Conservation (phyloP, 2,329 filamentous ascomycete species). For the Macrophomina pseudophaseolina region DNA sequence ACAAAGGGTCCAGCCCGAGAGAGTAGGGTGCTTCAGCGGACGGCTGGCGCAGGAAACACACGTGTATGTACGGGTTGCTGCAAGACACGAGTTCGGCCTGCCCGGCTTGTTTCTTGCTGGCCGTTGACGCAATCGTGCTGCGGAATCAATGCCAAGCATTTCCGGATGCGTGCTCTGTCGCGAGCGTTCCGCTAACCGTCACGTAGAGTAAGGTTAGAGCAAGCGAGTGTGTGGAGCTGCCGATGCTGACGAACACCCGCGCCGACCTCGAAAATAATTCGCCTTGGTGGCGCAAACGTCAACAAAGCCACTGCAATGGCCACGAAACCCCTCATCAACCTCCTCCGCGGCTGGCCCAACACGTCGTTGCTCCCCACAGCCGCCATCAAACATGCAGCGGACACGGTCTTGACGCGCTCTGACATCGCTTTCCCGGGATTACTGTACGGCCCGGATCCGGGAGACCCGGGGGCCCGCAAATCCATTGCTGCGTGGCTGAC, state of each 20-base stretch:
- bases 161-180: not conserved
- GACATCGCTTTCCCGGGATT: slow-evolving; percentile 67
- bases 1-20: not conserved
- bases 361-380: slow-evolving; percentile 67
- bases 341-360: slow-evolving; percentile 72
- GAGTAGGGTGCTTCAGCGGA: not conserved
- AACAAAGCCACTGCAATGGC: slow-evolving; percentile 8
- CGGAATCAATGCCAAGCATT: not conserved
- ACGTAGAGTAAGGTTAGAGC: not conserved
- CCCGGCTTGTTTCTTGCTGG: too few species aligned
- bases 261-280: slow-evolving; percentile 5
- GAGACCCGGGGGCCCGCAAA: slow-evolving; percentile 71
- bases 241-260: slow-evolving; percentile 11
- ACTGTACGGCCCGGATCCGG: slow-evolving; percentile 79
- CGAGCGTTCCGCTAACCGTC: not conserved
- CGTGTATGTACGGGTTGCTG: not conserved
- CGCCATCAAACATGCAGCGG: slow-evolving; percentile 65
- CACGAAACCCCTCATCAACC: slow-evolving; percentile 58
- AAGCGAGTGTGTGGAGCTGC: slow-evolving; percentile 1
- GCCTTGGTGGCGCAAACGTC: slow-evolving; percentile 9
- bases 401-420: slow-evolving; percentile 65
- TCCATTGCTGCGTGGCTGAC: slow-evolving; percentile 74
- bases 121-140: not conserved
- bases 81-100: not conserved
- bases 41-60: not conserved